Conservation (phyloP, 805 yeast genomes). For the Kazachstania viticola region DNA sequence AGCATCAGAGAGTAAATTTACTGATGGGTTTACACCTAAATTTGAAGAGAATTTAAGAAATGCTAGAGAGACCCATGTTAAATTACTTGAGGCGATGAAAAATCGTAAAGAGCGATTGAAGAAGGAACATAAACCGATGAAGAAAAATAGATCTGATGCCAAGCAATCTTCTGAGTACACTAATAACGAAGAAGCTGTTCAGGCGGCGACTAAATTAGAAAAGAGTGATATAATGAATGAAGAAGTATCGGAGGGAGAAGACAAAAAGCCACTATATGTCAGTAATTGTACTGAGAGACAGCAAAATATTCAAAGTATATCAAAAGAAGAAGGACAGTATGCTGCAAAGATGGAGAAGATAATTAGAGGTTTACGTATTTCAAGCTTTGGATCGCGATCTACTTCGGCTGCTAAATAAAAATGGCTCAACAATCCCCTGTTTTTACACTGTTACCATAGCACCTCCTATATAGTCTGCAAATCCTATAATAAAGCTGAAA, state of each 20-base stretch:
- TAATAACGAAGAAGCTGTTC: background rate
- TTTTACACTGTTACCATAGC: too few species aligned
- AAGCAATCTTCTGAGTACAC: too few species aligned
- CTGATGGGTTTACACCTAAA: conserved; percentile 31
- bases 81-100: conserved; percentile 28
- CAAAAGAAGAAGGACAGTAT: conserved; percentile 10
- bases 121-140: too few species aligned
- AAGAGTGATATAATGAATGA: background rate
- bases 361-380: too few species aligned
- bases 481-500: too few species aligned
- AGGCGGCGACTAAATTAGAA: background rate
- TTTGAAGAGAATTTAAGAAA: conserved; percentile 30
- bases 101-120: conserved; percentile 16
- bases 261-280: conserved; percentile 4
- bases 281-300: conserved; percentile 6
- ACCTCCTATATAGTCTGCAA: too few species aligned
- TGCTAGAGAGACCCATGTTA: conserved; percentile 46
- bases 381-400: too few species aligned
- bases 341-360: conserved; percentile 12
- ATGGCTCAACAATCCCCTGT: too few species aligned
- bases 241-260: background rate
- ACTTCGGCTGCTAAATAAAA: too few species aligned
- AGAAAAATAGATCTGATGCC: background rate
- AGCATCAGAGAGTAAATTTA: conserved; percentile 38
- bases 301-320: conserved; percentile 3